Conservation (phyloP, 768 basidiomycete genomes). For the Pleurotus eryngii region DNA sequence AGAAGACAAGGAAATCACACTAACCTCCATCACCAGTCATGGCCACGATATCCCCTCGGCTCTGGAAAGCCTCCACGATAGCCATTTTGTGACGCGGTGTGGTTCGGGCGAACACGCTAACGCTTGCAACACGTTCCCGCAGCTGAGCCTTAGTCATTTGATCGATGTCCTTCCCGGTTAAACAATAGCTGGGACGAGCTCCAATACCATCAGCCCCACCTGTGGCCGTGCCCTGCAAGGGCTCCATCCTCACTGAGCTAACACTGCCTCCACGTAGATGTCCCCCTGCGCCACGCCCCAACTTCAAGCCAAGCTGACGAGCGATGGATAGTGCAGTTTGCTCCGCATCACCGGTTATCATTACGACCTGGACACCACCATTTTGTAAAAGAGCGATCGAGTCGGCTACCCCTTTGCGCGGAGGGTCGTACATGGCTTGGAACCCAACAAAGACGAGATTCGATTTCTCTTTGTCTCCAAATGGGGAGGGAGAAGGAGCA, state of each 20-base stretch:
- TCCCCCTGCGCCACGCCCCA: slow-evolving; percentile 56
- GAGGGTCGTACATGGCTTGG: slow-evolving; percentile 94
- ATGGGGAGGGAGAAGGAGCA: slow-evolving; percentile 6
- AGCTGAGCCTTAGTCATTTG: slow-evolving; percentile 78
- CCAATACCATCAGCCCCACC: slow-evolving; percentile 31
- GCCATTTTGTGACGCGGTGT: slow-evolving; percentile 98
- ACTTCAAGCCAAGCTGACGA: slow-evolving; percentile 74
- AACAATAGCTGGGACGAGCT: slow-evolving; percentile 39
- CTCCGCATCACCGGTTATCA: slow-evolving; percentile 97
- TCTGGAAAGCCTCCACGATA: slow-evolving; percentile 92
- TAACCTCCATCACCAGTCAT: slow-evolving; percentile 97
- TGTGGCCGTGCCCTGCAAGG: slow-evolving; percentile 23
- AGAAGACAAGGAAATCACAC: slow-evolving; percentile 19
- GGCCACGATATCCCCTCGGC: slow-evolving; percentile 84
- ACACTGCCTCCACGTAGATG: slow-evolving; percentile 24
- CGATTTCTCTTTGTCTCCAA: slow-evolving; percentile 27
- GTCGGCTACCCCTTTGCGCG: slow-evolving; percentile 89
- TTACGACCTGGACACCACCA: slow-evolving; percentile 93
- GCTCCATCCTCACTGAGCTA: not conserved
- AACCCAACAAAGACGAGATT: slow-evolving; percentile 90
- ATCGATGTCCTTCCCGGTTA: slow-evolving; percentile 86
- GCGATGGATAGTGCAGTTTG: slow-evolving; percentile 89
- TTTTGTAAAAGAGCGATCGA: slow-evolving; percentile 77
- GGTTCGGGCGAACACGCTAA: slow-evolving; percentile 92
- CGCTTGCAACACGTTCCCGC: slow-evolving; percentile 72